Evolutionary conservation across 2,329 filamentous ascomycete genomes (phyloP).

Genomic region (Parascedosporium putredinis): DNA sequence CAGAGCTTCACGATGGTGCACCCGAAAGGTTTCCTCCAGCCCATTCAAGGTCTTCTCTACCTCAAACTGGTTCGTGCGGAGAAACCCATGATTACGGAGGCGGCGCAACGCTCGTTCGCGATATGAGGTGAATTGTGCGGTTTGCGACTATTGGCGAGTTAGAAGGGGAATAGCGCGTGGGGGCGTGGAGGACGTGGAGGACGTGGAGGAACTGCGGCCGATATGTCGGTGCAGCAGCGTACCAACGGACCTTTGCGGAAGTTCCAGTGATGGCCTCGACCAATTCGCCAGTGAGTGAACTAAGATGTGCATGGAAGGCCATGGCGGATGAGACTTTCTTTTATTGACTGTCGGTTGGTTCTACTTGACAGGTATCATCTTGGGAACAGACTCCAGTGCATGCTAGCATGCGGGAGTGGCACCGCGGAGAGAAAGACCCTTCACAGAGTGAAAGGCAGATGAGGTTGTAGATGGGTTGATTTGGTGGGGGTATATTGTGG

Average conservation of each 20-base stretch:
- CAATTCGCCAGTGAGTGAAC: constrained; percentile 58
- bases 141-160: constrained; percentile 8
- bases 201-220: background rate
- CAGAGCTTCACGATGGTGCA: constrained; percentile 69
- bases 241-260: constrained; percentile 35
- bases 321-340: constrained; percentile 31
- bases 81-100: constrained; percentile 44
- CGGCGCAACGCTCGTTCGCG: constrained; percentile 40
- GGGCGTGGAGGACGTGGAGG: background rate
- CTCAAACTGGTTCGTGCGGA: constrained; percentile 67
- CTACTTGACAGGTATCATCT: background rate
- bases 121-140: constrained; percentile 26
- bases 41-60: constrained; percentile 55
- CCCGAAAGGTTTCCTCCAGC: constrained; percentile 75
- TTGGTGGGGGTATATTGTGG: too few species aligned
- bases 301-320: constrained; percentile 59
- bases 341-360: background rate
- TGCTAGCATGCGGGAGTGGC: background rate
- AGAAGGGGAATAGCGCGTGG: background rate
- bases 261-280: constrained; percentile 52
- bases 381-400: background rate
- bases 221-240: background rate
- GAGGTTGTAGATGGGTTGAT: too few species aligned
- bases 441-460: too few species aligned
- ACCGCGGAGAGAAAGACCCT: too few species aligned